Percentiles rank a stretch among this genome's conserved stretches.
These are phyloP conservation scores for Fusarium pilosicola DNA, from an alignment of 2,329 filamentous ascomycete species.

Conservation along the genomic window DNA sequence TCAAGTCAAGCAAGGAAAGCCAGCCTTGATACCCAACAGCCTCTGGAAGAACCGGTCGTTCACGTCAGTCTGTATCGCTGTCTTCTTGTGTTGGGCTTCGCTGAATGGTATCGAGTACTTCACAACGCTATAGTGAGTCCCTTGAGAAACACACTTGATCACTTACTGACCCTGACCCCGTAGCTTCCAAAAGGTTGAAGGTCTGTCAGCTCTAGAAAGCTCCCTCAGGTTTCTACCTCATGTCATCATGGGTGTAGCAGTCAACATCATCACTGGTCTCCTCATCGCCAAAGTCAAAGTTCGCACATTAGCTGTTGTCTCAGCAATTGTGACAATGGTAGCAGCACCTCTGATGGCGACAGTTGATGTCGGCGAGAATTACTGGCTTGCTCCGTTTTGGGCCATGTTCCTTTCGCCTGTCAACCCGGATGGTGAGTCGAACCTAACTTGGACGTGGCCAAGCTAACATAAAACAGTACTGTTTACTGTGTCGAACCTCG, in stretches of 20 bases:
- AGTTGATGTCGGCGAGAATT: conserved; percentile 57
- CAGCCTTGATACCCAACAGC: conserved; percentile 69
- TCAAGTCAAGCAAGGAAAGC: conserved; percentile 57
- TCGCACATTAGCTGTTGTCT: conserved; percentile 51
- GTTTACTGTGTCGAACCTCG: conserved; percentile 65
- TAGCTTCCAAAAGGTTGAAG: conserved; percentile 61
- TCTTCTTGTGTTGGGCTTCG: conserved; percentile 58
- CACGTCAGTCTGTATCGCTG: conserved; percentile 62
- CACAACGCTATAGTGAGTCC: conserved; percentile 56
- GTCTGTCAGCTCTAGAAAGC: conserved; percentile 56
- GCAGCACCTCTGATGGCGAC: conserved; percentile 66
- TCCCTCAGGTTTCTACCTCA: conserved; percentile 61
- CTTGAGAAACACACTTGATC: fast-evolving
- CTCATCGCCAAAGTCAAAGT: conserved; percentile 53
- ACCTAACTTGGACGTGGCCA: too few species aligned
- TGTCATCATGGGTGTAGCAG: conserved; percentile 54
- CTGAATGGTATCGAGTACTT: conserved; percentile 61
- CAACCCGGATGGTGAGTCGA: conserved; percentile 51
- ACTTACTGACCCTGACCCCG: conserved; percentile 10
- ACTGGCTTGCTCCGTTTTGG: conserved; percentile 60
- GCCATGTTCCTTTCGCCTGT: conserved; percentile 57
- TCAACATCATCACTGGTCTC: conserved; percentile 56
- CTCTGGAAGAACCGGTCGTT: conserved; percentile 68
- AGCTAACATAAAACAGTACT: conserved; percentile 49
- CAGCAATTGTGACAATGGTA: conserved; percentile 56